A percentile compares a stretch with the other conserved stretches of the same genome.
These are phyloP conservation scores for Andrographis paniculata DNA, from an alignment of 305 asterid species.

Conservation along the genomic window DNA sequence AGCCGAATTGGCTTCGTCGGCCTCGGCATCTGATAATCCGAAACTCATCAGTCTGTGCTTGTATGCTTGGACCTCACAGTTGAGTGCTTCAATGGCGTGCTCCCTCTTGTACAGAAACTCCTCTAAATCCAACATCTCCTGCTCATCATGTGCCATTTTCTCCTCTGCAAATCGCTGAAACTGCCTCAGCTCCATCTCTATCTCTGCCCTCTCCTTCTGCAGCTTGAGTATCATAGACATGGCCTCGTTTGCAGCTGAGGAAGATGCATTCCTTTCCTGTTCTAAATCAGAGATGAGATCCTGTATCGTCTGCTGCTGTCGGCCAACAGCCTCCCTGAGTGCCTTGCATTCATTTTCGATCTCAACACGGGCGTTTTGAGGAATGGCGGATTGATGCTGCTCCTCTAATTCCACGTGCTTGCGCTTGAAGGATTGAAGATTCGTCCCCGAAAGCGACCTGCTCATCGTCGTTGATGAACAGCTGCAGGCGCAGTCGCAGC, in stretches of 20 bases:
- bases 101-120: conserved; percentile 91
- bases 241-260: conserved; percentile 95
- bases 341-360: conserved; percentile 69
- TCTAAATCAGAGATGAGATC: conserved; percentile 74
- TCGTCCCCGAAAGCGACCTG: conserved; percentile 35
- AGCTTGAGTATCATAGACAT: conserved; percentile 96
- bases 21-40: conserved; percentile 64
- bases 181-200: conserved; percentile 90
- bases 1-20: conserved; percentile 22
- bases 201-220: conserved; percentile 94
- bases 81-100: conserved; percentile 64
- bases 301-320: conserved; percentile 69
- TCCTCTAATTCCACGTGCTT: conserved; percentile 52
- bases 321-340: conserved; percentile 67
- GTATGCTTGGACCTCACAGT: conserved; percentile 80
- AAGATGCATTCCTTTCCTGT: conserved; percentile 89
- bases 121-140: conserved; percentile 56
- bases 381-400: conserved; percentile 31
- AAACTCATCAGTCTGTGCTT: conserved; percentile 87
- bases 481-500: conserved; percentile 66
- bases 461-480: conserved; percentile 37
- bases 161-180: conserved; percentile 87
- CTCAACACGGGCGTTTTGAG: conserved; percentile 77
- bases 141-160: conserved; percentile 88
- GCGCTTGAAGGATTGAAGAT: conserved; percentile 57